Percentiles rank a stretch among this genome's conserved stretches.
These are phyloP conservation scores for Mycena olivaceomarginata DNA, from an alignment of 768 basidiomycete species.

Conservation along the genomic window DNA sequence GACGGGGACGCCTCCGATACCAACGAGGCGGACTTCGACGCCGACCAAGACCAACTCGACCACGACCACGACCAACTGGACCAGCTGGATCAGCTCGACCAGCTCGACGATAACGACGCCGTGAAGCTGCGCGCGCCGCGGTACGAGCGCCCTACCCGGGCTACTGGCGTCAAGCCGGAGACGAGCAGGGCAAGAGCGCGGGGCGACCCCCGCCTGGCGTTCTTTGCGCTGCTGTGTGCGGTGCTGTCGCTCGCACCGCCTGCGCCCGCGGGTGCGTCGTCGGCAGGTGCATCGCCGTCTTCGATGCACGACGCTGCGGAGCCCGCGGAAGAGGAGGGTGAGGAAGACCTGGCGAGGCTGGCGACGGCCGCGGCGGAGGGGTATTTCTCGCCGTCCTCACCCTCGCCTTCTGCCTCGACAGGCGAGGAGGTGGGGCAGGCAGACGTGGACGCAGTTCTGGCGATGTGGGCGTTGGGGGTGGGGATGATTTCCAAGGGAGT, in stretches of 20 bases:
- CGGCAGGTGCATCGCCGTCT: not conserved
- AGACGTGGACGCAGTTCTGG: slow-evolving; percentile 38
- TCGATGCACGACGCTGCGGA: not conserved
- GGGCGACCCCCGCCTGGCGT: slow-evolving; percentile 34
- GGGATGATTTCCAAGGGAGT: slow-evolving; percentile 5
- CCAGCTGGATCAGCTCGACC: not conserved
- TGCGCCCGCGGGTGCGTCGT: not conserved
- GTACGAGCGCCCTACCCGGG: too few species aligned
- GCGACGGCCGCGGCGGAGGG: slow-evolving; percentile 29
- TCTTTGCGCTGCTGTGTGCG: slow-evolving; percentile 43
- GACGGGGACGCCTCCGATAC: not conserved
- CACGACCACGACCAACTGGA: slow-evolving; percentile 14
- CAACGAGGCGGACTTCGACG: not conserved
- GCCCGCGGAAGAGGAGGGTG: not conserved
- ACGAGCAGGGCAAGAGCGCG: not conserved
- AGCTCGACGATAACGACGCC: not conserved
- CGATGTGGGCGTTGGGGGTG: slow-evolving; percentile 37
- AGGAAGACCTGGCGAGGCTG: slow-evolving; percentile 9
- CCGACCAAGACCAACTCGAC: not conserved
- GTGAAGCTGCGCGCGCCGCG: not conserved
- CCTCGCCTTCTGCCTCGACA: not conserved
- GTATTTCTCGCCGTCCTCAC: slow-evolving; percentile 25
- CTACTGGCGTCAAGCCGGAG: too few species aligned
- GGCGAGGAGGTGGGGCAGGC: slow-evolving; percentile 2
- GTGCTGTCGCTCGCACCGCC: slow-evolving; percentile 28